Base-by-base conservation (phyloP, 1,284 basidiomycete species). In the Cryptococcus floricola region DNA sequence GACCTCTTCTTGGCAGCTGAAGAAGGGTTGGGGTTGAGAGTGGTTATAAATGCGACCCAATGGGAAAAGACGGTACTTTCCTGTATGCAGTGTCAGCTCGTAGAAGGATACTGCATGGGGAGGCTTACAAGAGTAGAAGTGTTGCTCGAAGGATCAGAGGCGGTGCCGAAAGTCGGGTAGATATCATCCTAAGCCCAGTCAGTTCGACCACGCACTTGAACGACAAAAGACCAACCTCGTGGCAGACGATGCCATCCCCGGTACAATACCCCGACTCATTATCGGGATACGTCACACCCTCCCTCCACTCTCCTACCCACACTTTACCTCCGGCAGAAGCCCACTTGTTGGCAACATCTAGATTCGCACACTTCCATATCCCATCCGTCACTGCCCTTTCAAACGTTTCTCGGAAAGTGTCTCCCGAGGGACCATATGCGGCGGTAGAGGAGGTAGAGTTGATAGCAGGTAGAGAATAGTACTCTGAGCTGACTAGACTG, bases 291-390 rank as follows among this genome's bases (percentile, higher is more conserved):
- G 83, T 82, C 28, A 84, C 82, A 12, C 89, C 89, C 48, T 85
- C 71, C 42, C 77, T 77, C 75, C 83, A 90, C 64, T 86, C 73
- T 18, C 85, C 88, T 12, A 89, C 84, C 69, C 81, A 90, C 10
- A 84, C 86, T 18, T 71, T 80, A 6, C 85, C 87, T 13, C 88
- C 87, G 47, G 80, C 70, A 25, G 73, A 65, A 1, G 82, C 83
- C 85, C 86, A 90, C 57, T 78, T 80, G 28, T 83, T 77, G 0
- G 86, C 84, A 52, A 88, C 85, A 7, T 83, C 84, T 83, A 86
- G 87, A 37, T 80, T 80, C 12, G 87, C 76, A 74, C 88, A 90
- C 41, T 66, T 58, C 69, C 68, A 76, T 7, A 60, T 64, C 23
- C 60, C 70, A 70, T 91, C 88, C 2, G 87, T 89, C 31, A 83